Evolutionary conservation across 495 filamentous ascomycete species (phyloP).

Genomic region (Venustampulla echinocandica): DNA sequence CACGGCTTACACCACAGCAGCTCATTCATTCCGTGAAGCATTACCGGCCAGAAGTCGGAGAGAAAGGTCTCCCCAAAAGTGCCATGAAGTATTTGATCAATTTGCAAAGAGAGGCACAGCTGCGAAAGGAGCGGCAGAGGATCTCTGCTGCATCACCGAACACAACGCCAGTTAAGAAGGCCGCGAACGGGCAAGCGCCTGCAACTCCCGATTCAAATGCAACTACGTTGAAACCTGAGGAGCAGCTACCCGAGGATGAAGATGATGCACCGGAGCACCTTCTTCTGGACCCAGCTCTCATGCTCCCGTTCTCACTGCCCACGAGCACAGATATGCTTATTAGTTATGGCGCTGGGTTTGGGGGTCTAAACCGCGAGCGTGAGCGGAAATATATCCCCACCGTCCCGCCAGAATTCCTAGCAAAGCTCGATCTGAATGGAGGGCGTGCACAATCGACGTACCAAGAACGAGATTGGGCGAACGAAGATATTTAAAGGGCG

Average conservation of each 20-base stretch:
- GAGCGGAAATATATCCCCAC: constrained; percentile 96
- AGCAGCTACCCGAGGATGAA: constrained; percentile 15
- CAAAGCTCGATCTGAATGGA: constrained; percentile 59
- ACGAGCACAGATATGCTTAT: constrained; percentile 97
- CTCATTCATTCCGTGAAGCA: constrained; percentile 88
- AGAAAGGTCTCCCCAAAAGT: constrained; percentile 78
- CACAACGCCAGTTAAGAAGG: constrained; percentile 31
- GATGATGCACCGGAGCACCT: constrained; percentile 58
- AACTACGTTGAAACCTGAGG: constrained; percentile 19
- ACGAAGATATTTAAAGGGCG: constrained; percentile 19
- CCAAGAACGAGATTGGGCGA: constrained; percentile 22
- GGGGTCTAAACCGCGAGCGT: constrained; percentile 81
- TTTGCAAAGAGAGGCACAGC: constrained; percentile 62
- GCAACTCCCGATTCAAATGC: constrained; percentile 30
- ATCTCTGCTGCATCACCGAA: constrained; percentile 26
- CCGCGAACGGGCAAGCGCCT: constrained; percentile 23
- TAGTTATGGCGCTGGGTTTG: constrained; percentile 88
- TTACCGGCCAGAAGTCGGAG: constrained; percentile 90
- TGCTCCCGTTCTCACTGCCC: constrained; percentile 88
- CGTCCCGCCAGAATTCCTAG: constrained; percentile 86
- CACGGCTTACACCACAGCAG: constrained; percentile 74
- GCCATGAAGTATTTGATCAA: constrained; percentile 78
- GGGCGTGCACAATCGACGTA: constrained; percentile 15
- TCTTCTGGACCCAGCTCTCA: constrained; percentile 79
- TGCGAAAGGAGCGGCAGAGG: constrained; percentile 43